phyloP scores from a whole-genome alignment of 208 protist genomes.

The Acanthamoeba triangularis region DNA sequence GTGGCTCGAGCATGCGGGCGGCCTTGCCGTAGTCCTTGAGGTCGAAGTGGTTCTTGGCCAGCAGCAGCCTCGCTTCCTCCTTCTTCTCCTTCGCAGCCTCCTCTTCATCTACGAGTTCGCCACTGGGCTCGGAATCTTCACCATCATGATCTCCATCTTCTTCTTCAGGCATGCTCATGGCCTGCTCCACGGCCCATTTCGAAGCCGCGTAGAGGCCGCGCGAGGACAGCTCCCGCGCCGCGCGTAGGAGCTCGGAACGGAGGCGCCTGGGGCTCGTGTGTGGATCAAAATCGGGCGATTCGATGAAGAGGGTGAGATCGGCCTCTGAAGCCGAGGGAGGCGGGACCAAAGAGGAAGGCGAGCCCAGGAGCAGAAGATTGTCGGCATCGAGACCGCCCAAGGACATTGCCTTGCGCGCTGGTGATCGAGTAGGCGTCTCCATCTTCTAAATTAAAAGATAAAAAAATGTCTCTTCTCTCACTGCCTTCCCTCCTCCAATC shows the following conservation, averaged over 20 bases:
- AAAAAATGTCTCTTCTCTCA: no score
- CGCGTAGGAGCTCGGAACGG: not conserved
- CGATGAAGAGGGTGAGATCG: constrained; percentile 24
- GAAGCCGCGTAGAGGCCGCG: constrained; percentile 5
- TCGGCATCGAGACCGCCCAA: not conserved
- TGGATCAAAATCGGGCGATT: not conserved
- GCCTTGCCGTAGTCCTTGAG: constrained; percentile 76
- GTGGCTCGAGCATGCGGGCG: constrained; percentile 56
- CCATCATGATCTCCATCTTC: not conserved
- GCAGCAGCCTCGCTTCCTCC: constrained; percentile 6
- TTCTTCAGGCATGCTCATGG: not conserved
- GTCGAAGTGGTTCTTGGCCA: constrained; percentile 84
- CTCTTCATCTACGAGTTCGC: not conserved
- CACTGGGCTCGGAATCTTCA: not conserved
- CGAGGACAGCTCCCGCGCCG: not conserved
- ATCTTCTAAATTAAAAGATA: not conserved
- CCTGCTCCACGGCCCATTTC: constrained; percentile 36
- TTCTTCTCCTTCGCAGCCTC: not conserved
- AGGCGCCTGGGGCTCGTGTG: not conserved
- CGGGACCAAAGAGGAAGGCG: not conserved
- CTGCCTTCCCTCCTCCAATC: no score
- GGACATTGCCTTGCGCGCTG: not conserved
- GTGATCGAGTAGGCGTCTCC: constrained; percentile 15
- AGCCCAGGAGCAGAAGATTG: constrained; percentile 1
- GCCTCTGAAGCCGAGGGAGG: not conserved